A percentile compares a stretch with the other conserved stretches of the same genome.
These are phyloP conservation scores for Rhododendron kiyosumense DNA, from an alignment of 148 eudicot species.

Conservation along the genomic window DNA sequence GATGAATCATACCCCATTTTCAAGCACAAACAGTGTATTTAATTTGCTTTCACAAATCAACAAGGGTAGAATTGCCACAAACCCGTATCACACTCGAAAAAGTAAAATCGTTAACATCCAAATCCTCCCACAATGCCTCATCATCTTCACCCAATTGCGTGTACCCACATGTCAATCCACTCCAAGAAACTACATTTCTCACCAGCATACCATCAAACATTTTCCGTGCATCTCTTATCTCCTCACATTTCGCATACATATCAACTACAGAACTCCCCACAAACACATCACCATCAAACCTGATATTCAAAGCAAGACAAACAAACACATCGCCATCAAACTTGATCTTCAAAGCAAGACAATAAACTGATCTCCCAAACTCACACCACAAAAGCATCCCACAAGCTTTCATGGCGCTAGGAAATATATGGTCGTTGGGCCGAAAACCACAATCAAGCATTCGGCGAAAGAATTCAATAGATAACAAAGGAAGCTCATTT, in stretches of 20 bases:
- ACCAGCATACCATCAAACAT: conserved; percentile 75
- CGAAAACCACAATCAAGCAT: conserved; percentile 23
- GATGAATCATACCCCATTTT: conserved; percentile 58
- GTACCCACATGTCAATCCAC: conserved; percentile 81
- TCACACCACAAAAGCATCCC: conserved; percentile 32
- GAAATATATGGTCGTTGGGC: conserved; percentile 37
- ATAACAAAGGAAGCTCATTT: conserved; percentile 31
- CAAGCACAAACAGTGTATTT: conserved; percentile 60
- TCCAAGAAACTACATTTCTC: conserved; percentile 89
- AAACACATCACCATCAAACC: conserved; percentile 56
- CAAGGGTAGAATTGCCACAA: conserved; percentile 63
- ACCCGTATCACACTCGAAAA: conserved; percentile 74
- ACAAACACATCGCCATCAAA: too few relatives aligned
- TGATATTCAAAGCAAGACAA: conserved; percentile 51
- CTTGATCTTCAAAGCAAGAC: too few relatives aligned
- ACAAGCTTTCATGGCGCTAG: conserved; percentile 50
- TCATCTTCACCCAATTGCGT: conserved; percentile 67
- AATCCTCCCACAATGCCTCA: conserved; percentile 55
- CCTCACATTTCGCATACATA: conserved; percentile 77
- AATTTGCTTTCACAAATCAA: conserved; percentile 55
- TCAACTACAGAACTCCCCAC: conserved; percentile 77
- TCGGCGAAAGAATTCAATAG: conserved; percentile 22
- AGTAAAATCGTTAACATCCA: conserved; percentile 85
- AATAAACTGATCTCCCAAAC: conserved; percentile 57
- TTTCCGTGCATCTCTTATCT: conserved; percentile 57